Percentiles rank a stretch among this genome's conserved stretches.
phyloP scores from a whole-genome alignment of 1,284 basidiomycete genomes.

The Malassezia japonica region DNA sequence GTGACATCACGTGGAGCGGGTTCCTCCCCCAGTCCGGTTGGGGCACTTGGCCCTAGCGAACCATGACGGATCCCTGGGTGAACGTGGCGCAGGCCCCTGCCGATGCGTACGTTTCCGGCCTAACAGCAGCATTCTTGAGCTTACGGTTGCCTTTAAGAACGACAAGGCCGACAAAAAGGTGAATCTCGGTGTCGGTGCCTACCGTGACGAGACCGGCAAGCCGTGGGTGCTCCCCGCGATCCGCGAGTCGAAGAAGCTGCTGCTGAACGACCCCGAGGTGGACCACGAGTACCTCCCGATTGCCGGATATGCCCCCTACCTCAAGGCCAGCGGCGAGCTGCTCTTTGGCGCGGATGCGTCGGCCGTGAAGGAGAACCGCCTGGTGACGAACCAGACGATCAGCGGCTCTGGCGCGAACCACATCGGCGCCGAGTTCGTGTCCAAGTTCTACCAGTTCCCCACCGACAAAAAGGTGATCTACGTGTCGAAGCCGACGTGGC shows the following conservation, averaged over 20 bases:
- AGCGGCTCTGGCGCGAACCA: slow-evolving; percentile 94
- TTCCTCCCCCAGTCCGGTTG: too few relatives aligned
- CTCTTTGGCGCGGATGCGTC: slow-evolving; percentile 67
- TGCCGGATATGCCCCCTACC: slow-evolving; percentile 74
- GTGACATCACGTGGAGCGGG: too few relatives aligned
- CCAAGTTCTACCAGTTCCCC: slow-evolving; percentile 62
- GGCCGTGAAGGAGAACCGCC: slow-evolving; percentile 59
- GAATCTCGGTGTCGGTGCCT: slow-evolving; percentile 73
- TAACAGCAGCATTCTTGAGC: slow-evolving; percentile 63
- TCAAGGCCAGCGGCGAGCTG: slow-evolving; percentile 65
- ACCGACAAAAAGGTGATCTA: slow-evolving; percentile 56
- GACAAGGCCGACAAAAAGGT: slow-evolving; percentile 75
- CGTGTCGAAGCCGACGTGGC: slow-evolving; percentile 88
- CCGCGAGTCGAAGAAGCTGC: slow-evolving; percentile 61
- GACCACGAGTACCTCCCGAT: slow-evolving; percentile 94
- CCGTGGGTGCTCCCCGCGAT: slow-evolving; percentile 87
- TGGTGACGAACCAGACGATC: slow-evolving; percentile 57
- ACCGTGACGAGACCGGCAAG: slow-evolving; percentile 89
- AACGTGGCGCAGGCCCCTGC: slow-evolving; percentile 1
- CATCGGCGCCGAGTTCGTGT: slow-evolving; percentile 77
- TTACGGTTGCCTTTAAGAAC: slow-evolving; percentile 82
- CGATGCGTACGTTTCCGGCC: not conserved
- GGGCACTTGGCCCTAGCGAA: too few relatives aligned
- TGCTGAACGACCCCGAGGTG: slow-evolving; percentile 63
- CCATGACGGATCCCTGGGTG: not conserved